Conservation (phyloP, 2,329 filamentous ascomycete genomes). For the Beauveria pseudobassiana region DNA sequence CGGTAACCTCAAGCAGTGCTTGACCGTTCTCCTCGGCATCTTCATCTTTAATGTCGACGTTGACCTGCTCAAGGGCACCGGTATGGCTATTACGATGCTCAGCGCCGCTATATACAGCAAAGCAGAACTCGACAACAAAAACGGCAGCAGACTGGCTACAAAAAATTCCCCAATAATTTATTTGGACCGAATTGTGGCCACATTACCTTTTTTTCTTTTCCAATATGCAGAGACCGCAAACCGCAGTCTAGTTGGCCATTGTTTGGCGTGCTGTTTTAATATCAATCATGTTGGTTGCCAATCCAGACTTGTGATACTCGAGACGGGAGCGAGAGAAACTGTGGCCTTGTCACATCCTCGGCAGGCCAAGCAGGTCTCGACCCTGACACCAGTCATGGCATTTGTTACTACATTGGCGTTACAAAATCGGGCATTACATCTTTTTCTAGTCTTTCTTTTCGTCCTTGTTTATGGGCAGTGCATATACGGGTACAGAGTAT, state of each 20-base stretch:
- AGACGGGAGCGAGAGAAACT: background rate
- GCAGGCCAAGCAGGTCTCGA: background rate
- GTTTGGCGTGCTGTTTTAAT: background rate
- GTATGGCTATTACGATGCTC: constrained; percentile 46
- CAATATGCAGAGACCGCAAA: background rate
- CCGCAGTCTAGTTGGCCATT: background rate
- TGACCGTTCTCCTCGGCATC: constrained; percentile 48
- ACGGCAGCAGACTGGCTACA: constrained; percentile 25
- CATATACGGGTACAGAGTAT: background rate
- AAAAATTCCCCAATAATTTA: constrained; percentile 21
- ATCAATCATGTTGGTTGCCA: background rate
- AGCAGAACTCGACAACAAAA: constrained; percentile 45
- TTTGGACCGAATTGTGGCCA: background rate
- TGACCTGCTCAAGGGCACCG: constrained; percentile 45
- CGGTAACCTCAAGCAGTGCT: constrained; percentile 50
- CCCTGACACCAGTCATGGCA: background rate
- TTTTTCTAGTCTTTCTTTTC: background rate
- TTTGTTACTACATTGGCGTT: constrained; percentile 6
- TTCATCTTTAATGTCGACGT: constrained; percentile 44
- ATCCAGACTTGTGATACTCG: background rate
- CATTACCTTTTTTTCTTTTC: background rate
- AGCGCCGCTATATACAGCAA: constrained; percentile 52
- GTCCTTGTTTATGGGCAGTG: background rate
- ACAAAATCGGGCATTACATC: background rate
- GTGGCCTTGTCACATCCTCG: background rate